Base-by-base conservation (phyloP, 176 grass and related monocot genomes). In the Rhipidocladum racemiflorum region DNA sequence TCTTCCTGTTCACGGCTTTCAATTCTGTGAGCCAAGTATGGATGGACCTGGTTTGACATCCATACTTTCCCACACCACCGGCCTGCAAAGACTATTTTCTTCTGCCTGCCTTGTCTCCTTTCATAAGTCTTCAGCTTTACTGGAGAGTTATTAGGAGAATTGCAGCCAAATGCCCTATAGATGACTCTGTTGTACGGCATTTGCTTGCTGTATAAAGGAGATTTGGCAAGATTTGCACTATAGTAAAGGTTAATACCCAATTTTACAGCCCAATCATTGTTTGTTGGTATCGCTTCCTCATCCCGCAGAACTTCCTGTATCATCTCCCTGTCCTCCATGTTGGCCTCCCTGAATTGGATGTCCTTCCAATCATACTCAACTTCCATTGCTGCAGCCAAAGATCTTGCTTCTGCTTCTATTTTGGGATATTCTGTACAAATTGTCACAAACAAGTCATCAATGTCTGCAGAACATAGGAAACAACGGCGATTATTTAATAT, bases 221-320 rank as follows among this genome's bases (percentile, higher is more conserved):
- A 95, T 83, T 91, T 98, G 44, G 92, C 88, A 65, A 98, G 92
- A 80, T 91, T 93, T 48, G 92, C 95, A 70, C 92, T 95, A 75
- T 92, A 95, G 80, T 98, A 98, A 64, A 98, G 82, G 82, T 98
- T 98, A n/a, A 89, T 86, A 59, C 95, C 92, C 85, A 98, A 78
- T 66, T 98, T 98, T n/a, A 93, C 95, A 72, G 95, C 84, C 95
- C 95, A 98, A 76, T 98, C 95, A 79, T 79, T 75, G 53, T 81
- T 89, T 88, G 88, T 86, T 35, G 92, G 95, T 60, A 98, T 83
- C 12, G 75, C 68, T 78, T 93, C 95, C 86, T 95, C 90, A 84
- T 98, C 95, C 43, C 70, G 71, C 72, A 93, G 39, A 50, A 86
- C 84, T 59, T 81, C 79, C 63, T 76, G 79, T 23, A 95, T 91